Evolutionary conservation across 257 asterid species (phyloP).

Genomic region (Orobanche coerulescens): DNA sequence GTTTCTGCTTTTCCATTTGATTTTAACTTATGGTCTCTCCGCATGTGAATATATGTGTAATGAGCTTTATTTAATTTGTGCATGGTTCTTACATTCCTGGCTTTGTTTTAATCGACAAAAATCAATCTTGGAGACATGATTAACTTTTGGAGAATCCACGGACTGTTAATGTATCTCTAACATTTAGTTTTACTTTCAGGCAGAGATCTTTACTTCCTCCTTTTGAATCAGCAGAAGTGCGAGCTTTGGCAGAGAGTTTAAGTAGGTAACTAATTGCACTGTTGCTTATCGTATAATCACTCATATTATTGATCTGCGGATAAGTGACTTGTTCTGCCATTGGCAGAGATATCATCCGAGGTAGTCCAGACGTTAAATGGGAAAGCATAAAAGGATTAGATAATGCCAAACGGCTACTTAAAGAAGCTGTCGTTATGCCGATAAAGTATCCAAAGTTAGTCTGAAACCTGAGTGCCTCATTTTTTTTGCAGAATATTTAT

Average conservation of each 20-base stretch:
- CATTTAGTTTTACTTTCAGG: conserved; percentile 43
- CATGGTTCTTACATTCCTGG: not conserved
- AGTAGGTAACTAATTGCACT: conserved; percentile 52
- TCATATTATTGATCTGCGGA: conserved; percentile 7
- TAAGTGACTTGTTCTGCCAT: conserved; percentile 18
- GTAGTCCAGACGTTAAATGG: conserved; percentile 95
- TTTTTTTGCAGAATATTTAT: conserved; percentile 11
- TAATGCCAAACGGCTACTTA: conserved; percentile 84
- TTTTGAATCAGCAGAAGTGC: conserved; percentile 91
- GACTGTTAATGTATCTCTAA: conserved; percentile 17
- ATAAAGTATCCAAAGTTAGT: conserved; percentile 94
- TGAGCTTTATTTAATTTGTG: not conserved
- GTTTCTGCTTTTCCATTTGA: too few species aligned
- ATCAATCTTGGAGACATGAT: not conserved
- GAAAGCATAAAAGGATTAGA: conserved; percentile 88
- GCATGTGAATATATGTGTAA: too few species aligned
- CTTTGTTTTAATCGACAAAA: not conserved
- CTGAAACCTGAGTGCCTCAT: conserved; percentile 12
- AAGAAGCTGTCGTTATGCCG: conserved; percentile 99
- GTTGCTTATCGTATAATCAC: conserved; percentile 2
- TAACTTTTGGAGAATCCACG: conserved; percentile 8
- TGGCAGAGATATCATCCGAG: conserved; percentile 89
- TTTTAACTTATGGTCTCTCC: too few species aligned
- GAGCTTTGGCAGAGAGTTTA: conserved; percentile 83
- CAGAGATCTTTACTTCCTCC: conserved; percentile 79